phyloP scores from a whole-genome alignment of 768 basidiomycete genomes.

The Lyophyllum shimeji region DNA sequence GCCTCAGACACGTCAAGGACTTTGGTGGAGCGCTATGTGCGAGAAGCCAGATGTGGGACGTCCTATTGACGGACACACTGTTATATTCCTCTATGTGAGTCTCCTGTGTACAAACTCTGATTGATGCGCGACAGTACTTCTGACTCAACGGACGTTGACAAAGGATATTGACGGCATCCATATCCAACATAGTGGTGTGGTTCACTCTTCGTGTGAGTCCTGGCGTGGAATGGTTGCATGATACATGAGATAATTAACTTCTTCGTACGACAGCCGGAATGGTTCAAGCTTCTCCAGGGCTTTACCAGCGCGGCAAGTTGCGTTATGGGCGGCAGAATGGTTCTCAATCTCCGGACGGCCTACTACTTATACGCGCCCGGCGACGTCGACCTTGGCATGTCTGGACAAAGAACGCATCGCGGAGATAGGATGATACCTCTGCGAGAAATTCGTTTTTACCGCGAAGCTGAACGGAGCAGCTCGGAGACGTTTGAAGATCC shows the following conservation, averaged over 20 bases:
- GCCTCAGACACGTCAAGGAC: slow-evolving; percentile 13
- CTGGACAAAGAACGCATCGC: not conserved
- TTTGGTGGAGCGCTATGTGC: slow-evolving; percentile 1
- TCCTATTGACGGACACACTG: slow-evolving; percentile 25
- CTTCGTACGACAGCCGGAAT: slow-evolving; percentile 16
- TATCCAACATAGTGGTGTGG: slow-evolving; percentile 20
- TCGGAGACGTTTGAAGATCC: not conserved
- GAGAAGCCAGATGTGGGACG: slow-evolving; percentile 17
- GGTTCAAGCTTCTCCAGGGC: slow-evolving; percentile 22
- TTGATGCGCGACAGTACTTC: not conserved
- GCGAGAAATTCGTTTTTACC: not conserved
- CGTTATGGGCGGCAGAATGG: slow-evolving; percentile 25
- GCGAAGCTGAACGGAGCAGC: not conserved
- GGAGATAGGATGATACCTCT: slow-evolving; percentile 1
- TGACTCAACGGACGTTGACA: not conserved
- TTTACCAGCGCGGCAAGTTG: slow-evolving; percentile 23
- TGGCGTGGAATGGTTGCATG: too few relatives aligned
- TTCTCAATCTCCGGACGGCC: slow-evolving; percentile 26
- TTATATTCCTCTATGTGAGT: slow-evolving; percentile 27
- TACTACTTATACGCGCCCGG: slow-evolving; percentile 20
- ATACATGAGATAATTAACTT: not conserved
- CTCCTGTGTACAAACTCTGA: not conserved
- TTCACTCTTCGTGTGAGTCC: slow-evolving; percentile 6
- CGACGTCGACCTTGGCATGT: not conserved
- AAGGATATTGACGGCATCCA: slow-evolving; percentile 20